Base-by-base conservation (phyloP, 2,329 filamentous ascomycete genomes). In the Scedosporium dehoogii region DNA sequence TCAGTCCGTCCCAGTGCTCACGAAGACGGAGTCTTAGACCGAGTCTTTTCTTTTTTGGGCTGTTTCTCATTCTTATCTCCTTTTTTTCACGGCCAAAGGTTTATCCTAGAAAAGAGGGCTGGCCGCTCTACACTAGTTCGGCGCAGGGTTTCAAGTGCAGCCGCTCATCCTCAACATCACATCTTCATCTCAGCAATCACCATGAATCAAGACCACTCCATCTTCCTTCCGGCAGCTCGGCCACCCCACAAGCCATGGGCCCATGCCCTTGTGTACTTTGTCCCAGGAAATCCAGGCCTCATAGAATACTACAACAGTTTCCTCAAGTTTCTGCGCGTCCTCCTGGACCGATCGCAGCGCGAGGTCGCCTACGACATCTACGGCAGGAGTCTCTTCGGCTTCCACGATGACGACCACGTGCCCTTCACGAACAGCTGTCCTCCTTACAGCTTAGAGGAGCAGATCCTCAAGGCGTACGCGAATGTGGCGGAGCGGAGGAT, bases 221-320 rank as follows among this genome's bases (percentile, higher is more conserved):
- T 62, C 56, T 38, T 62, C 48, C 63, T 73, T 7, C 72, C 71
- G 4, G 71, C 73, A 23, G 64, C 63, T 25, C 65, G 66, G 58
- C 64, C 64, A 27, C 65, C 66, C 2, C 59, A 29, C 21, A 58
- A 60, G 7, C 62, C 67, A 57, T 62, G 64, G 18, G 65, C 65
- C 14, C 74, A 69, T 64, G 75, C 74, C 64, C 81, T 92, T 59
- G 75, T 92, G 67, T 91, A 85, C 75, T 88, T 90, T 73, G 79
- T 93, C 48, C 84, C 87, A 29, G 90, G 90, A 21, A 93, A 93
- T 66, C 90, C 90, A 4, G 90, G 90, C 4, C 78, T 91, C 18
- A 82, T 92, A 59, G 83, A 81, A 62, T 93, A 90, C 78, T 93
- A 93, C 73, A 76, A 75, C 63, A 79, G 82, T 44, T 93, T 91